phyloP scores from a whole-genome alignment of 768 basidiomycete genomes.

The Nidularia sp. region DNA sequence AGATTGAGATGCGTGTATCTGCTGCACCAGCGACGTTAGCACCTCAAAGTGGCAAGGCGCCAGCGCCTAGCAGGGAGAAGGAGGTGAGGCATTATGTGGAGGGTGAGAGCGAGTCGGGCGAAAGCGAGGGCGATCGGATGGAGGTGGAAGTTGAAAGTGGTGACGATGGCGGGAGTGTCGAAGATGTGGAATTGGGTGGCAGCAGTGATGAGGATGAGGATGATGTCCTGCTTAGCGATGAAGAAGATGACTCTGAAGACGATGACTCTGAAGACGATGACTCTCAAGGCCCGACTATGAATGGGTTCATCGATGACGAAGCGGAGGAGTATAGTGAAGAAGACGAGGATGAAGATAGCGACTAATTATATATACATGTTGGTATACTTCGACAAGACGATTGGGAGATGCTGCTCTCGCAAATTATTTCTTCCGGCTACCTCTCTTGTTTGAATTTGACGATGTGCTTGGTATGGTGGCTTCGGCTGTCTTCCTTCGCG shows the following conservation, averaged over 20 bases:
- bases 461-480: too few species aligned
- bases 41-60: constrained; percentile 30
- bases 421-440: too few species aligned
- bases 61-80: constrained; percentile 24
- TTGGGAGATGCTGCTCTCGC: too few species aligned
- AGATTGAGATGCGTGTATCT: constrained; percentile 87
- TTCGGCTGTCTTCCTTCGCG: too few species aligned
- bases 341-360: constrained; percentile 49
- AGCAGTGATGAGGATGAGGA: constrained; percentile 53
- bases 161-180: constrained; percentile 71
- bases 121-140: constrained; percentile 55
- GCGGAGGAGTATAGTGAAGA: constrained; percentile 55
- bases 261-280: constrained; percentile 20
- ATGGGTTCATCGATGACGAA: constrained; percentile 61
- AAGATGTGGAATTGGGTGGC: constrained; percentile 72
- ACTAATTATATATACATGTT: constrained; percentile 17
- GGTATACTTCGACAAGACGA: too few species aligned
- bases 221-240: constrained; percentile 32
- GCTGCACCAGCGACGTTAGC: constrained; percentile 54
- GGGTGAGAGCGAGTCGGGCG: constrained; percentile 63
- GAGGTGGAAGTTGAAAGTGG: constrained; percentile 61
- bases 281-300: constrained; percentile 36
- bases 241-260: constrained; percentile 32
- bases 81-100: constrained; percentile 62
- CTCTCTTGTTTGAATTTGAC: too few species aligned